phyloP scores from a whole-genome alignment of 345 rosid species.

The Durio zibethinus region DNA sequence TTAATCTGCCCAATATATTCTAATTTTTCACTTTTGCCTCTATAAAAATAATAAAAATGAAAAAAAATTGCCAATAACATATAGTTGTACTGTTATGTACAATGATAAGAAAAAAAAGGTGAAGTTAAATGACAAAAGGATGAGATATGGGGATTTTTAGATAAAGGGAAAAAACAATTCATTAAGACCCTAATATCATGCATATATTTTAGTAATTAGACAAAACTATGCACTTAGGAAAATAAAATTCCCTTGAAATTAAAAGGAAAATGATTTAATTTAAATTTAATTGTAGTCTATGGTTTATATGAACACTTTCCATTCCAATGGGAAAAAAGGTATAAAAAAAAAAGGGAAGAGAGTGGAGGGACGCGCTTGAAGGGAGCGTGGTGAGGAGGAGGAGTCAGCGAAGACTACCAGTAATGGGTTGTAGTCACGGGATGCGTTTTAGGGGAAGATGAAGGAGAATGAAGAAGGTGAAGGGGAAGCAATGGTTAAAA shows the following conservation, averaged over 20 bases:
- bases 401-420: slow-evolving; percentile 61
- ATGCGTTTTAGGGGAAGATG: slow-evolving; percentile 10
- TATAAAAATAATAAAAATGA: not conserved
- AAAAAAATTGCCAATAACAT: not conserved
- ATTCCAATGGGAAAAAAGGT: too few species aligned
- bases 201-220: too few species aligned
- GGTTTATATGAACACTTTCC: too few species aligned
- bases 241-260: too few species aligned
- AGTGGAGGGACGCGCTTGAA: slow-evolving; percentile 16
- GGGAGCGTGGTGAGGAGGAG: slow-evolving; percentile 21
- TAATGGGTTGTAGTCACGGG: slow-evolving; percentile 21
- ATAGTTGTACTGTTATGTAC: not conserved
- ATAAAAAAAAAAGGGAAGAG: not conserved
- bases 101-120: not conserved
- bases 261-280: too few species aligned
- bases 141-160: not conserved
- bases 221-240: too few species aligned
- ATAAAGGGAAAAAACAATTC: too few species aligned
- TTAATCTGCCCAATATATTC: not conserved
- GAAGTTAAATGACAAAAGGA: not conserved
- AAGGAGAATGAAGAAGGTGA: not conserved
- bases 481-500: too few species aligned
- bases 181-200: too few species aligned
- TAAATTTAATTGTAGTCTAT: too few species aligned
- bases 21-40: not conserved